Conservation (phyloP, 2,329 filamentous ascomycete species). For the Colletotrichum falcatum region DNA sequence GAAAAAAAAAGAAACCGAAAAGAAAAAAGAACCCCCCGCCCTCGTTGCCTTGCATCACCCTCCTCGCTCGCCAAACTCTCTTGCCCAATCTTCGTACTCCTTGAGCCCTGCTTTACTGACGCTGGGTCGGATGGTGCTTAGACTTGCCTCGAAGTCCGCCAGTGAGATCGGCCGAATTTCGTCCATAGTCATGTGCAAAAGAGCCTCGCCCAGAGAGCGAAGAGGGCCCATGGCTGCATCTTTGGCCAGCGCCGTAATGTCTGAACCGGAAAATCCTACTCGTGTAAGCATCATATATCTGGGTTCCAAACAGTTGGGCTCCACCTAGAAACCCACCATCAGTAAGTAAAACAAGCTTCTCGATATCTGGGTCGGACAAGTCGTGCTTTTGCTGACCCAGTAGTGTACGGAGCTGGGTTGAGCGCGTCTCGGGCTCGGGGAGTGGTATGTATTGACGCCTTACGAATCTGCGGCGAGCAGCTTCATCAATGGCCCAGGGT, state of each 20-base stretch:
- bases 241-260: conserved; percentile 96
- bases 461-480: conserved; percentile 89
- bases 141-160: conserved; percentile 84
- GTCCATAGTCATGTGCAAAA: conserved; percentile 93
- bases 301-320: not conserved
- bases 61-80: conserved; percentile 90
- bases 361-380: conserved; percentile 78
- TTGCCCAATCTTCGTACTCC: conserved; percentile 94
- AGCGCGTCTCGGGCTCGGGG: conserved; percentile 85
- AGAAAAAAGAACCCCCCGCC: too few species aligned
- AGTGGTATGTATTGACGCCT: conserved; percentile 95
- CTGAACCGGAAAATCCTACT: conserved; percentile 94
- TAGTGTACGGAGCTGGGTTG: conserved; percentile 81
- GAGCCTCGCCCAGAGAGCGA: conserved; percentile 86
- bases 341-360: conserved; percentile 80
- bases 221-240: conserved; percentile 98
- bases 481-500: conserved; percentile 98
- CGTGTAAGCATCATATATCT: conserved; percentile 30
- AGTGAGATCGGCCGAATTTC: conserved; percentile 90
- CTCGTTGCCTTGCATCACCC: conserved; percentile 62
- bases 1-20: too few species aligned
- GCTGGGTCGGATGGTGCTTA: conserved; percentile 87
- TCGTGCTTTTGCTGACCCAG: conserved; percentile 89
- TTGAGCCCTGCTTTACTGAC: conserved; percentile 87
- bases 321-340: conserved; percentile 71